Conservation (phyloP, 495 filamentous ascomycete species). For the Cryomyces minteri region DNA sequence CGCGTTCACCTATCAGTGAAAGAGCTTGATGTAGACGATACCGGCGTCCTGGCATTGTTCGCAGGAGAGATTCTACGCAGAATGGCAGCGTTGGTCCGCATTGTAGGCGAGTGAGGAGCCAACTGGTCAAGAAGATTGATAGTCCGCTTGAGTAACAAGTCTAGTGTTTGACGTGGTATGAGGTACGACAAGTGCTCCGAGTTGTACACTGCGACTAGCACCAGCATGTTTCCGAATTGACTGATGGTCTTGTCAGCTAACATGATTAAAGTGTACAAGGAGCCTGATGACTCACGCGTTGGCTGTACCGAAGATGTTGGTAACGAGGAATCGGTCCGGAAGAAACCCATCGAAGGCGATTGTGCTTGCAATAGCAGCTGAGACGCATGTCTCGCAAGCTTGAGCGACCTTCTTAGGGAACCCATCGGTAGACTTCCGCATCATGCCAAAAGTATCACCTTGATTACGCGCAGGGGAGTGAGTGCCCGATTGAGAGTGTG, state of each 20-base stretch:
- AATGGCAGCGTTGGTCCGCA: no score
- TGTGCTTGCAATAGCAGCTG: slow-evolving; percentile 69
- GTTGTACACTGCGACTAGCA: slow-evolving; percentile 56
- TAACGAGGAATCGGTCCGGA: slow-evolving; percentile 53
- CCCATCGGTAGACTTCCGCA: no score
- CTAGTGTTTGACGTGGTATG: slow-evolving; percentile 31
- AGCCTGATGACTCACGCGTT: slow-evolving; percentile 57
- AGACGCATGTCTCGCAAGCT: slow-evolving; percentile 26
- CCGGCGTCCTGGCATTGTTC: no score
- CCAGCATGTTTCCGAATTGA: slow-evolving; percentile 93
- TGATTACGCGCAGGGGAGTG: no score
- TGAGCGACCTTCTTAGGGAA: no score
- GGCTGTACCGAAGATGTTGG: slow-evolving; percentile 87
- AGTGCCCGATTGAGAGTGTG: no score
- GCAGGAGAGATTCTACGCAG: no score
- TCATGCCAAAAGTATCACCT: no score
- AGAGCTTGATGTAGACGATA: no score
- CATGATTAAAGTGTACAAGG: background rate
- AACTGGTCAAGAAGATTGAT: slow-evolving; percentile 48
- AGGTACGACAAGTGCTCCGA: slow-evolving; percentile 33
- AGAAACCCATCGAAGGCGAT: slow-evolving; percentile 61
- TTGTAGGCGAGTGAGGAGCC: slow-evolving; percentile 43
- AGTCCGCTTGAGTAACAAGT: slow-evolving; percentile 38
- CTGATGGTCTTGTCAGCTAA: slow-evolving; percentile 25
- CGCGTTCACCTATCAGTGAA: no score